Base-by-base conservation (phyloP, 2,329 filamentous ascomycete species). In the Epicoccum nigrum region DNA sequence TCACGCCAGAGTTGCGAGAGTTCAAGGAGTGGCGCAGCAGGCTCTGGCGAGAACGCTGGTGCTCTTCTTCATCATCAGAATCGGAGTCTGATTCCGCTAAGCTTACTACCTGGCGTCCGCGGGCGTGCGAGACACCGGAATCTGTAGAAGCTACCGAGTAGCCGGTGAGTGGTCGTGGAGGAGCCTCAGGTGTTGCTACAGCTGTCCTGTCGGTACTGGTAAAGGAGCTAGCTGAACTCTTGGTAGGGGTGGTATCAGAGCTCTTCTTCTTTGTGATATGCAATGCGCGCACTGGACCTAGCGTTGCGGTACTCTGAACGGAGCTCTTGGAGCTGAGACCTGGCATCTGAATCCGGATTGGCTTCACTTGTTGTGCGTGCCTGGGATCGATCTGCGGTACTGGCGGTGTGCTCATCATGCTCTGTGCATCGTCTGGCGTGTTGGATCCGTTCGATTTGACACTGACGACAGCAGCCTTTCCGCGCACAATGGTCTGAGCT, bases 401-500 rank as follows among this genome's bases (percentile, higher is more conserved):
- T 0, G 90, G 89, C 3, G 90, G 90, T 15, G 88, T 80, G 49
- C 43, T 52, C 11, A 76, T 69, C 3, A 70, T 75, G 50, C 79
- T 75, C 1, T 71, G 71, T 19, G 75, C 72, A 41, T 78, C 81
- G 23, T 72, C 78, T 25, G 81, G 79, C 44, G 75, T 80, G 64
- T 77, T 84, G 48, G 79, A 81, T 16, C 81, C 83, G 49, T 76
- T 80, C 6, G 89, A 88, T 74, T 91, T 94, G 59, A 99, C 92
- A 65, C 90, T 96, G 70, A 99, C 92, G 68, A 97, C 87, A 28
- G 91, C 92, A 8, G 94, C 91, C 75, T 94, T 95, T 58, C 89
- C 89, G 54, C 92, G 86, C 69, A 93, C 89, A 51, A 90, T 89
- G 44, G 92, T 94, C 67, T 94, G 91, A 0, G 92, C 91, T 1